Percentiles rank a stretch among this genome's conserved stretches.
These are phyloP conservation scores for Pyricularia pennisetigena DNA, from an alignment of 2,329 filamentous ascomycete species.

Conservation along the genomic window DNA sequence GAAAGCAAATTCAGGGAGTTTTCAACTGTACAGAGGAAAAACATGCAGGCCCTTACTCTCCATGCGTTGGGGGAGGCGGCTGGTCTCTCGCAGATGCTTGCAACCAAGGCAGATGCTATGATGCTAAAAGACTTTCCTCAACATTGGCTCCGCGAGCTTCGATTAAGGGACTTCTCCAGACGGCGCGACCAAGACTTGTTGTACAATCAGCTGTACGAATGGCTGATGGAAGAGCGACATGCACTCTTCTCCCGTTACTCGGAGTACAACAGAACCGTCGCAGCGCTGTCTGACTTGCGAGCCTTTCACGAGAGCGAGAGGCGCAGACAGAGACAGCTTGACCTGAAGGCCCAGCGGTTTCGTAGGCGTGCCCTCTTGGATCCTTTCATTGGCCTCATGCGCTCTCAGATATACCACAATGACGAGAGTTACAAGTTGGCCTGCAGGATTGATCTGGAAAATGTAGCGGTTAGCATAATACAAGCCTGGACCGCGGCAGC, in stretches of 20 bases:
- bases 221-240: conserved; percentile 17
- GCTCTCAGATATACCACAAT: not conserved
- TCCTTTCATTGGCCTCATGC: not conserved
- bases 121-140: conserved; percentile 12
- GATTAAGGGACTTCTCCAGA: conserved; percentile 12
- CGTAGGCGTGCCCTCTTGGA: not conserved
- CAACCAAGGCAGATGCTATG: conserved; percentile 6
- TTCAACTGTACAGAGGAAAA: not conserved
- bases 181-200: not conserved
- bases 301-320: not conserved
- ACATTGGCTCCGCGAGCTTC: conserved; percentile 18
- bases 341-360: not conserved
- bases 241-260: conserved; percentile 14
- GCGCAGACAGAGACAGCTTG: not conserved
- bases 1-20: conserved; percentile 9
- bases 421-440: not conserved
- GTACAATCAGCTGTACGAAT: conserved; percentile 12
- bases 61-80: conserved; percentile 5
- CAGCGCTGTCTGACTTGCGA: not conserved
- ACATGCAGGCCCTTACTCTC: not conserved
- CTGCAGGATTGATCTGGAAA: not conserved
- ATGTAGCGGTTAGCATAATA: not conserved
- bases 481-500: conserved; percentile 4
- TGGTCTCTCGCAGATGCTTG: conserved; percentile 5
- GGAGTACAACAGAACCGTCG: conserved; percentile 4